These are phyloP conservation scores for Cladosporium sp. DNA, from an alignment of 2,329 filamentous ascomycete genomes.

Conservation along the genomic window DNA sequence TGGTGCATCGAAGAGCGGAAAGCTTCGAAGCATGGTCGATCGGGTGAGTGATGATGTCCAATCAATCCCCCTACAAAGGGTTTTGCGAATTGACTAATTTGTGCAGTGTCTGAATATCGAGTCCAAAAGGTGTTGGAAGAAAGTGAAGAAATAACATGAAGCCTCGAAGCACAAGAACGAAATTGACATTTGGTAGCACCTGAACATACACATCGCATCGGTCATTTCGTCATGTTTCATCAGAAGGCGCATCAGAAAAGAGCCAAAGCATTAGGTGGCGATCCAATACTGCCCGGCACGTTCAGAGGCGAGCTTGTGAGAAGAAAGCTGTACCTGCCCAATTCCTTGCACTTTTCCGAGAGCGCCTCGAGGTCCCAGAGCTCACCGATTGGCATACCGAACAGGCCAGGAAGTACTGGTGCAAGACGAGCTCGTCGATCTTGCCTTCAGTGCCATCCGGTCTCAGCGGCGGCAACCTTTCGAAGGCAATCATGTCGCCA, in stretches of 20 bases:
- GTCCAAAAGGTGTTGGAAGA: too few species aligned
- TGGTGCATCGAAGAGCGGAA: too few species aligned
- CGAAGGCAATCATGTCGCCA: slow-evolving; percentile 53
- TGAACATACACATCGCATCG: too few species aligned
- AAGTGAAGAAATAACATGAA: too few species aligned
- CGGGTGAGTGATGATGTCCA: too few species aligned
- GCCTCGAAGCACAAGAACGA: too few species aligned
- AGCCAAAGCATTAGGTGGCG: slow-evolving; percentile 32
- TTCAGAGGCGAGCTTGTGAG: slow-evolving; percentile 43
- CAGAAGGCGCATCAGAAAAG: slow-evolving; percentile 23
- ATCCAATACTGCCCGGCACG: slow-evolving; percentile 34
- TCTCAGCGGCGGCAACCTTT: slow-evolving; percentile 35
- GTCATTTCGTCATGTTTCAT: too few species aligned
- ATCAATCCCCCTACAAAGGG: too few species aligned
- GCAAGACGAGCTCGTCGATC: slow-evolving; percentile 28
- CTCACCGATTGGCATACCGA: slow-evolving; percentile 44
- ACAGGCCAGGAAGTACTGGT: slow-evolving; percentile 40
- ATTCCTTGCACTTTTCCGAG: slow-evolving; percentile 34
- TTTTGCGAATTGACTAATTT: too few species aligned
- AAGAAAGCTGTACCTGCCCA: slow-evolving; percentile 41
- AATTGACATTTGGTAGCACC: too few species aligned
- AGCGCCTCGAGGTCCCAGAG: slow-evolving; percentile 43
- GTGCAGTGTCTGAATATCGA: too few species aligned
- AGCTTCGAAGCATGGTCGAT: too few species aligned
- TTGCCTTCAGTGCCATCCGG: slow-evolving; percentile 22